These are phyloP conservation scores for Penicillium digitatum DNA, from an alignment of 2,329 filamentous ascomycete genomes.

Conservation along the genomic window DNA sequence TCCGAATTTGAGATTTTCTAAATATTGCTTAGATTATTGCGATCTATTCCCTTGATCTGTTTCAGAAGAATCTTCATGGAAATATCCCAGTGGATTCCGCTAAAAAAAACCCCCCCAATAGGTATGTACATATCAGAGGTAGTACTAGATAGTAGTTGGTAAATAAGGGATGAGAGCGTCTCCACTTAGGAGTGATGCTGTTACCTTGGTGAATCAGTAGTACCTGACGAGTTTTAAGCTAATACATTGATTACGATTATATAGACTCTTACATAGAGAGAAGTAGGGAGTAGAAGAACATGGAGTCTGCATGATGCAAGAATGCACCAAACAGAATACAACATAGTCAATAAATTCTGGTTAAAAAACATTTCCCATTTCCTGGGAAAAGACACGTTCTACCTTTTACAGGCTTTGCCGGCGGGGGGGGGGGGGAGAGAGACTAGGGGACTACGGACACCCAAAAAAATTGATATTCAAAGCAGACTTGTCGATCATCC, in stretches of 20 bases:
- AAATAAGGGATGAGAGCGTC: background rate
- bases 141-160: background rate
- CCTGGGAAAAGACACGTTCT: background rate
- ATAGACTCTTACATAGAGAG: background rate
- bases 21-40: background rate
- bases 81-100: background rate
- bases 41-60: background rate
- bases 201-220: background rate
- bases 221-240: background rate
- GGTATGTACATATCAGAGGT: no score
- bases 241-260: background rate
- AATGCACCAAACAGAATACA: no score
- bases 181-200: background rate
- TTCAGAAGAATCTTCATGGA: background rate
- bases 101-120: no score
- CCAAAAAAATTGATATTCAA: background rate
- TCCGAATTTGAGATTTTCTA: conserved; percentile 1
- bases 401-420: no score
- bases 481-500: conserved; percentile 3
- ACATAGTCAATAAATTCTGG: no score
- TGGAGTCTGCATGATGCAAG: background rate
- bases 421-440: no score
- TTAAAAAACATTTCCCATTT: no score
- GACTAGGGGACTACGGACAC: background rate
- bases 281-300: background rate